Evolutionary conservation across 2,329 filamentous ascomycete genomes (phyloP).

Genomic region (Fusarium transvaalense): DNA sequence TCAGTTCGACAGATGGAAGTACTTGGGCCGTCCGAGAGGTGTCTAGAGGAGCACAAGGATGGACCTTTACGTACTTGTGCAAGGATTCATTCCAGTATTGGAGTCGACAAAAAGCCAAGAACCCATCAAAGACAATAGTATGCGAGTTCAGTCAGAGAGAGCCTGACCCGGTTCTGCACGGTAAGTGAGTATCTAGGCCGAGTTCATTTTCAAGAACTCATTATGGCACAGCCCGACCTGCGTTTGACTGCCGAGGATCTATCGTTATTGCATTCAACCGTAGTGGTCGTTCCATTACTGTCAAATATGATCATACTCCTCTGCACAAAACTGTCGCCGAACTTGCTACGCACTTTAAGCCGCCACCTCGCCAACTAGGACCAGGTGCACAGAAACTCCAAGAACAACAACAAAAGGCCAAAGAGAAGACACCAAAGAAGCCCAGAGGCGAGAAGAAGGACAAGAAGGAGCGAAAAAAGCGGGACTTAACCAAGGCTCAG

Average conservation of each 20-base stretch:
- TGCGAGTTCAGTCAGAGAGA: conserved; percentile 64
- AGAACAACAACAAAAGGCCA: conserved; percentile 42
- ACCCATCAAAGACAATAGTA: conserved; percentile 56
- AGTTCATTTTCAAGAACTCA: background rate
- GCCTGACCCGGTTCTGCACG: conserved; percentile 59
- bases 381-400: conserved; percentile 46
- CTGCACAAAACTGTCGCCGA: conserved; percentile 68
- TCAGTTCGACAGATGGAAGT: conserved; percentile 62
- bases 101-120: conserved; percentile 61
- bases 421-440: conserved; percentile 47
- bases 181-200: conserved; percentile 52
- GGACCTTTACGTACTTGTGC: conserved; percentile 67
- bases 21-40: conserved; percentile 62
- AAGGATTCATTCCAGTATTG: conserved; percentile 65
- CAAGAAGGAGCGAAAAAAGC: conserved; percentile 44
- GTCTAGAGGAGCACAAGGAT: conserved; percentile 61
- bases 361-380: conserved; percentile 55
- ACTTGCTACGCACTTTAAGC: conserved; percentile 61
- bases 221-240: conserved; percentile 61
- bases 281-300: conserved; percentile 60
- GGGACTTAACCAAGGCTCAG: conserved; percentile 42
- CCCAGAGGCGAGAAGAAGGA: conserved; percentile 49
- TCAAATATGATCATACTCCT: conserved; percentile 69
- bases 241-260: conserved; percentile 69
- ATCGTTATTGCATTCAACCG: conserved; percentile 64